Conservation (phyloP, 345 rosid genomes). For the Arabidopsis suecica region DNA sequence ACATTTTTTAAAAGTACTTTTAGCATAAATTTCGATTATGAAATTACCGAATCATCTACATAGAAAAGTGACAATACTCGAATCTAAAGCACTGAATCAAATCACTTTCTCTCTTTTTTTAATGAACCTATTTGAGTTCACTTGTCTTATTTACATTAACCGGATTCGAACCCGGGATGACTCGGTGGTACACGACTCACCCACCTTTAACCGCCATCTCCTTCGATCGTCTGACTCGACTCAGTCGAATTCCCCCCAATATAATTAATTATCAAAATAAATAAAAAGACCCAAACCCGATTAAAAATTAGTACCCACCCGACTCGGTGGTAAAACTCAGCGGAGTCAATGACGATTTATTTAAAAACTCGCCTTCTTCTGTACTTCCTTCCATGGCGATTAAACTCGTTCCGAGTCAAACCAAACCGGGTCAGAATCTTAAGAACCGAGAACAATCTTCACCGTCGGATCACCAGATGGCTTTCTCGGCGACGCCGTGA, state of each 20-base stretch:
- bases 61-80: constrained; percentile 18
- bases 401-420: constrained; percentile 46
- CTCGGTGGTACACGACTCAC: constrained; percentile 60
- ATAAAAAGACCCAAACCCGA: constrained; percentile 24
- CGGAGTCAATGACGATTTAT: constrained; percentile 30
- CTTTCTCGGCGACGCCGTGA: constrained; percentile 56
- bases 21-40: neutral
- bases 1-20: neutral
- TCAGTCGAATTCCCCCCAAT: constrained; percentile 20
- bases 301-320: constrained; percentile 32
- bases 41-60: constrained; percentile 6
- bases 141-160: constrained; percentile 35
- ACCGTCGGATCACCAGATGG: constrained; percentile 49
- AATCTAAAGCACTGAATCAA: constrained; percentile 21
- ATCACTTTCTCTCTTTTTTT: constrained; percentile 4
- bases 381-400: constrained; percentile 21
- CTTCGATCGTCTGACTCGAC: constrained; percentile 31
- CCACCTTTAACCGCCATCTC: constrained; percentile 68
- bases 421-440: constrained; percentile 46
- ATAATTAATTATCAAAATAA: constrained; percentile 1
- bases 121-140: constrained; percentile 19
- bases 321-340: constrained; percentile 34
- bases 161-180: constrained; percentile 70
- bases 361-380: constrained; percentile 15
- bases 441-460: neutral